Evolutionary conservation across 2,329 filamentous ascomycete species (phyloP), one percentile per base, ranked within the genome.

Genomic region (Colletotrichum magnum): DNA sequence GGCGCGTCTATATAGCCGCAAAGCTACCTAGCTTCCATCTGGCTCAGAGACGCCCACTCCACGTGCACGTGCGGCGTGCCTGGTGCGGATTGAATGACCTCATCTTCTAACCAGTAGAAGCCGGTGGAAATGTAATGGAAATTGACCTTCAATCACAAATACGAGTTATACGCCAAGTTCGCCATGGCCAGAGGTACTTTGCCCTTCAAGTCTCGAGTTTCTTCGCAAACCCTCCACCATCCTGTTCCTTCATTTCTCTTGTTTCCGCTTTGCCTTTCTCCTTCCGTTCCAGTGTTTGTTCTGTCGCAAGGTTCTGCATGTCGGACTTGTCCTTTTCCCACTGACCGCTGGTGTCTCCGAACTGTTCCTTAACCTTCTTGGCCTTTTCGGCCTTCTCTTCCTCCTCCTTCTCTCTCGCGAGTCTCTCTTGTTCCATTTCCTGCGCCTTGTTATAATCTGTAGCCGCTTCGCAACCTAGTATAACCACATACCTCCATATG

Each of bases 401-500:
- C 77, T 97, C 94, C 79, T 96, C 94, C 36, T 90, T 88, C 79
- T 98, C 95, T 56, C 91, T 92, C 28, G 89, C 90, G 72, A 93
- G 87, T 64, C 92, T 90, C 78, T 98, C 95, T 72, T 91, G 87
- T 78, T 98, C 95, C 95, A 98, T 98, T 82, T 98, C 94, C 88
- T 95, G 72, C 6, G 24, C 9, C 2, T 51, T 16, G 21, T 74
- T 58, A 74, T 71, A 74, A 73, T 67, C 28, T 4, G 43, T 71
- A 63, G 16, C 26, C 54, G 51, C 16, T 36, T n/a, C 5, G n/a
- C 18, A 5, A 5, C 24, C 5, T 4, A 0, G 18, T 13, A 18
- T 50, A 4, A 15, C 6, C 13, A 76, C 83, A 69, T 80, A 91
- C 90, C 84, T 95, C 95, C 96, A 99, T 99, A 77, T 98, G 96